Base-by-base conservation (phyloP, 2,329 filamentous ascomycete genomes). In the Hirsutella thompsonii region DNA sequence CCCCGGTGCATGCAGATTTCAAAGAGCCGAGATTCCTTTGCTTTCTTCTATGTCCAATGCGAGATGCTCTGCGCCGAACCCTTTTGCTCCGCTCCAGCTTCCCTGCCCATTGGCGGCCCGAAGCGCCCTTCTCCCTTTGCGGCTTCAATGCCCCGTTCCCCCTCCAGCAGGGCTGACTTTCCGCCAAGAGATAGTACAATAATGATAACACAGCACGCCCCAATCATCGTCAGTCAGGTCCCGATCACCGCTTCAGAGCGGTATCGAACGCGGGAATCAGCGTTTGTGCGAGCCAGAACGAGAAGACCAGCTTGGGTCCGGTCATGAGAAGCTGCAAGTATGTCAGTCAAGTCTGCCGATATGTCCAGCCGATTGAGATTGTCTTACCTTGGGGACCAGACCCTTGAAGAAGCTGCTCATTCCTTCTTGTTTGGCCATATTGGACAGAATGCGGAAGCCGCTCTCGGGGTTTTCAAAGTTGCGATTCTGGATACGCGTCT, bases 221-320 rank as follows among this genome's bases (percentile, higher is more conserved):
- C 35, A 20, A 20, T 36, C 40, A 35, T 32, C 44, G 19, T 42
- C 48, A 52, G 42, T 55, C 53, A 40, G 43, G 46, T 40, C 18
- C 41, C 39, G 41, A 49, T 50, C 55, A 61, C 50, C 57, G 58
- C 44, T 55, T 57, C 43, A 73, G 53, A 48, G 64, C 63, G 43
- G 52, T 59, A 52, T 79, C 85, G 63, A 96, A 96, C 32, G 88
- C 83, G 39, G 92, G 92, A 58, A 98, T 98, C 55, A 98, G 72
- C 23, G 92, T 96, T 72, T 98, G 92, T 43, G 92, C 92, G 58
- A 98, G 79, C 92, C 92, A 98, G 80, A 98, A 98, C 46, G 89
- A 95, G 72, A 98, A 98, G 47, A 96, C 92, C 46, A 98, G 76
- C 76, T 98, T 98, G 48, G 92, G 92, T 20, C 92, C 93, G 14